Conservation (phyloP, 257 asterid species). For the Solanum stenotomum region DNA sequence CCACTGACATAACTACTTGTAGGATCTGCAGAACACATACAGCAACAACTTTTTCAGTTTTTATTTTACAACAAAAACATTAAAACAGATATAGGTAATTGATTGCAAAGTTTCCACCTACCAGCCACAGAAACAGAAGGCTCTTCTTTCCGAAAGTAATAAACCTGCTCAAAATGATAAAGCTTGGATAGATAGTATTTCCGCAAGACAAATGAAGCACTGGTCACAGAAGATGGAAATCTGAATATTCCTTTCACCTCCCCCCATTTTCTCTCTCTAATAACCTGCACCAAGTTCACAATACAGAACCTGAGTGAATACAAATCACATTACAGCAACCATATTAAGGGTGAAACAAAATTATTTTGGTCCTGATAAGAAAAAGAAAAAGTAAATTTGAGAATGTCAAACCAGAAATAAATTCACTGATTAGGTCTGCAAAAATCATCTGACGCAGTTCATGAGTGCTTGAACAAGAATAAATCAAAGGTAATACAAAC, state of each 20-base stretch:
- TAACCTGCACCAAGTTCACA: conserved; percentile 41
- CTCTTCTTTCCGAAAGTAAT: conserved; percentile 70
- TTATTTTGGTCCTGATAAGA: not conserved
- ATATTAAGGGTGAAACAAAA: not conserved
- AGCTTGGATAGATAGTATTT: conserved; percentile 72
- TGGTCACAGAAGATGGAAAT: conserved; percentile 76
- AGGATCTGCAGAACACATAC: conserved; percentile 26
- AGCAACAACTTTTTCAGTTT: not conserved
- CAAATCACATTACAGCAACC: not conserved
- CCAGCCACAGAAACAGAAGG: conserved; percentile 38
- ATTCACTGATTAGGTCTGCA: not conserved
- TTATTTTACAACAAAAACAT: not conserved
- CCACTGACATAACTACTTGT: conserved; percentile 18
- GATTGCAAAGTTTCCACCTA: conserved; percentile 8
- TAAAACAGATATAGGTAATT: not conserved
- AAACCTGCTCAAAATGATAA: conserved; percentile 94
- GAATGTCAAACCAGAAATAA: not conserved
- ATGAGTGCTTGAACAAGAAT: not conserved
- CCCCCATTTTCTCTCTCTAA: conserved; percentile 85
- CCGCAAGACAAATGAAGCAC: conserved; percentile 75
- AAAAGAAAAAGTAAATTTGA: not conserved
- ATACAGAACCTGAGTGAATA: not conserved
- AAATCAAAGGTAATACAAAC: not conserved
- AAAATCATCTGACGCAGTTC: not conserved
- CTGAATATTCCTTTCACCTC: conserved; percentile 68